These are phyloP conservation scores for Claviceps humidiphila DNA, from an alignment of 2,329 filamentous ascomycete genomes.

Conservation along the genomic window DNA sequence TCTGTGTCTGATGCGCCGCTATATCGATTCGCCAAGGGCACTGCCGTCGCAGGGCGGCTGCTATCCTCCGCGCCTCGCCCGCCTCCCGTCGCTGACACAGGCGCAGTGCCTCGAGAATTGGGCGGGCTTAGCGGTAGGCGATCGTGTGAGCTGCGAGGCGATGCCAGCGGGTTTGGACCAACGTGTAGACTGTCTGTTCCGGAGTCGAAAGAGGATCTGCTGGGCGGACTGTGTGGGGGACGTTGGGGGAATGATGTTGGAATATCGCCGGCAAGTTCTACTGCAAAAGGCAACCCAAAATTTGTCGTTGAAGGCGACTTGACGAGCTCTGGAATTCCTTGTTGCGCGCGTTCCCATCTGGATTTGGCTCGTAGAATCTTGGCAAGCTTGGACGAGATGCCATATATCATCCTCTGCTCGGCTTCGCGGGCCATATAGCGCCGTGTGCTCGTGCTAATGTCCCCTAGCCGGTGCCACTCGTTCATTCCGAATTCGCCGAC, in stretches of 20 bases:
- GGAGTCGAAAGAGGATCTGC: constrained; percentile 44
- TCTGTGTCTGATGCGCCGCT: constrained; percentile 47
- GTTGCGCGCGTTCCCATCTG: constrained; percentile 42
- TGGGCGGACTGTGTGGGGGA: constrained; percentile 25
- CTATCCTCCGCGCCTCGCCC: constrained; percentile 15
- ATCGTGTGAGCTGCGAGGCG: constrained; percentile 39
- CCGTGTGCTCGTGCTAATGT: constrained; percentile 86
- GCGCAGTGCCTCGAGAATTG: constrained; percentile 15
- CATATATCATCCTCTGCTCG: constrained; percentile 64
- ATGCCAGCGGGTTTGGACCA: constrained; percentile 22
- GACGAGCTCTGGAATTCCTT: constrained; percentile 29
- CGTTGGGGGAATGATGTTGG: constrained; percentile 25
- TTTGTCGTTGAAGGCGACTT: constrained; percentile 28
- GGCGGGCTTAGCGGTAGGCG: constrained; percentile 22
- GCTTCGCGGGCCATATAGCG: constrained; percentile 63
- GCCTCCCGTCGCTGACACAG: not conserved
- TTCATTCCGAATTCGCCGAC: constrained; percentile 98
- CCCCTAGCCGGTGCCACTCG: constrained; percentile 86
- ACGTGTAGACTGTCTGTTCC: constrained; percentile 36
- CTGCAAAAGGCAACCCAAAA: constrained; percentile 32
- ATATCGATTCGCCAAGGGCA: constrained; percentile 47
- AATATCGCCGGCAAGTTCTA: constrained; percentile 45
- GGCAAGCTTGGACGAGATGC: constrained; percentile 67
- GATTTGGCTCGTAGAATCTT: constrained; percentile 68
- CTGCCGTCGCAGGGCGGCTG: constrained; percentile 42